Evolutionary conservation across 495 filamentous ascomycete genomes (phyloP), one percentile per base, ranked within the genome.

Genomic region (Penicillium dipodomyicola): DNA sequence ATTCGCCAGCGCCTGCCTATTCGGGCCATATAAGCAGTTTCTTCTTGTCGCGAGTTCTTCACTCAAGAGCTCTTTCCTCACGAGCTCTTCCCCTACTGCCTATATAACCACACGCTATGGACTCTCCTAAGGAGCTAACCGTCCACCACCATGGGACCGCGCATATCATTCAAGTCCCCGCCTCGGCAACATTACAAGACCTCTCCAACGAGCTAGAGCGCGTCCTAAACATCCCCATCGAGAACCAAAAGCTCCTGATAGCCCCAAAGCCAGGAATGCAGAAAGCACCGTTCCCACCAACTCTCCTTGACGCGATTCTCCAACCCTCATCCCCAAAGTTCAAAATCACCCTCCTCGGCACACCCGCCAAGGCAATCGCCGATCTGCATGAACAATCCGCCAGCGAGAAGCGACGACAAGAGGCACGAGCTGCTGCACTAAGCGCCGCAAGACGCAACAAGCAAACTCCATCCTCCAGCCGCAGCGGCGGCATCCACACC

Each of bases 161-260:
- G 5, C 86, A 87, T 6, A 90, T 85, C 19, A 86, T 92, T 32
- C 87, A 67, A 3, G 72, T 84, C 54, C 83, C 80, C 25, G 79
- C 84, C 12, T 87, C 80, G 71, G 86, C 92, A 60, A 94, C 88
- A 56, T 79, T 89, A 42, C 71, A 79, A 67, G 87, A 90, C 73
- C 87, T 94, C 57, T 78, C 82, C 25, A 53, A 72, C 49, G 62
- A 67, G 25, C 79, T 89, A 59, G 68, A 83, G 48, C 61, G 67
- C 23, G 67, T 62, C 27, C 77, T 92, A 29, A 79, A 79, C 52
- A 86, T 94, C 55, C 87, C 89, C 4, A 59, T 73, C 23, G 62
- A 76, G 10, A 86, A 91, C 71, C 90, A 92, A 67, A 92, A 92
- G 65, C 78, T 90, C 69, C 82, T 92, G 67, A 82, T 87, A 61